phyloP scores from a whole-genome alignment of 2,329 filamentous ascomycete species.

The Diaporthe destruens region DNA sequence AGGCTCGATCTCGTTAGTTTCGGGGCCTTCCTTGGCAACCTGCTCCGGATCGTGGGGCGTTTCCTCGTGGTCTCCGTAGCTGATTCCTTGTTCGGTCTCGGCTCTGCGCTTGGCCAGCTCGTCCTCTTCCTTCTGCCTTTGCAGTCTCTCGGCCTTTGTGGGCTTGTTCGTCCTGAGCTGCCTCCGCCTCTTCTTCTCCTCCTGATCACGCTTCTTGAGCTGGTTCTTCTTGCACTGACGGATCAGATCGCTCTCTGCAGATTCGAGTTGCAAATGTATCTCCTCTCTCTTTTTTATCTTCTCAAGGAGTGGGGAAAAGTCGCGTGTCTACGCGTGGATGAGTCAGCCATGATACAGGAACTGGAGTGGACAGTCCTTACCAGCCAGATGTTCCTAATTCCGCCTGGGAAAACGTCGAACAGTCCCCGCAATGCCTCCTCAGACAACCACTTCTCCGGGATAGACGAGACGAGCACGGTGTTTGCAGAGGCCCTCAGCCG shows the following conservation, averaged over 20 bases:
- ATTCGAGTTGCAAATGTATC: slow-evolving; percentile 79
- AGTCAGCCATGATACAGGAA: background rate
- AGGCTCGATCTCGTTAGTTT: slow-evolving; percentile 43
- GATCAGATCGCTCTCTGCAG: slow-evolving; percentile 87
- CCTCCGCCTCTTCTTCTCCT: slow-evolving; percentile 74
- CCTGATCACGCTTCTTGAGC: slow-evolving; percentile 73
- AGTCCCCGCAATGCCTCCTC: slow-evolving; percentile 84
- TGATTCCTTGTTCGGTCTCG: slow-evolving; percentile 61
- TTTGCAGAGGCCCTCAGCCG: slow-evolving; percentile 93
- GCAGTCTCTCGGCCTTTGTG: slow-evolving; percentile 63
- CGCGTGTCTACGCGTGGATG: slow-evolving; percentile 69
- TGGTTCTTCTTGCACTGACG: slow-evolving; percentile 83
- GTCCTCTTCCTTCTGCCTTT: slow-evolving; percentile 63
- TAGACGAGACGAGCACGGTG: slow-evolving; percentile 91
- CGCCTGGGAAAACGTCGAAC: slow-evolving; percentile 96
- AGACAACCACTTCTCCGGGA: slow-evolving; percentile 91
- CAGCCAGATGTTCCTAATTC: slow-evolving; percentile 95
- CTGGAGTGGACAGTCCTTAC: background rate
- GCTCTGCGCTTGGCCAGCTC: slow-evolving; percentile 64
- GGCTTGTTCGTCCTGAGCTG: slow-evolving; percentile 61
- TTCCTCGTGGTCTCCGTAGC: slow-evolving; percentile 65
- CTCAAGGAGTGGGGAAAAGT: slow-evolving; percentile 84
- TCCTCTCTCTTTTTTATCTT: slow-evolving; percentile 83
- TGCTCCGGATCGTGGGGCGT: slow-evolving; percentile 65
- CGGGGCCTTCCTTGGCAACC: slow-evolving; percentile 53